Percentiles rank a stretch among this genome's conserved stretches.
Evolutionary conservation across 768 basidiomycete genomes (phyloP).

Genomic region (Suillus paluster): DNA sequence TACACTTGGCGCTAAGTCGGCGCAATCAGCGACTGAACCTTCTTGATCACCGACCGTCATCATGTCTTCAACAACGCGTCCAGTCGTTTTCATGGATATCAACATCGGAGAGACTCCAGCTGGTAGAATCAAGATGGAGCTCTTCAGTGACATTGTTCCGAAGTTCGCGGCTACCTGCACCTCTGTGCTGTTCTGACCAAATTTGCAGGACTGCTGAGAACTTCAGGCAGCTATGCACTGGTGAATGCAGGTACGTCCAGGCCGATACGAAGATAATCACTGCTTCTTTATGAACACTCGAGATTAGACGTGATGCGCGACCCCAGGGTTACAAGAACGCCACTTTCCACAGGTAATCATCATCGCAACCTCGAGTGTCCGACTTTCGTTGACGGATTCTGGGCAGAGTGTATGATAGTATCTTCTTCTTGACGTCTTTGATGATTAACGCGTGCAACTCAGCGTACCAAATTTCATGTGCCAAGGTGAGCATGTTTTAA

Average conservation of each 20-base stretch:
- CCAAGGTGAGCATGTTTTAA: conserved; percentile 60
- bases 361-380: neutral
- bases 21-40: neutral
- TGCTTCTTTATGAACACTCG: conserved; percentile 19
- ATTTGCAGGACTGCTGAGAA: conserved; percentile 89
- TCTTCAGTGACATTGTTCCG: conserved; percentile 94
- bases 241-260: conserved; percentile 80
- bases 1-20: neutral
- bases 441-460: conserved; percentile 14
- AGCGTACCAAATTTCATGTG: conserved; percentile 96
- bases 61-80: conserved; percentile 62
- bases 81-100: conserved; percentile 97
- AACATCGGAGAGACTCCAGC: conserved; percentile 96
- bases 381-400: conserved; percentile 15
- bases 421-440: conserved; percentile 6
- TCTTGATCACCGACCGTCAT: conserved; percentile 1
- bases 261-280: neutral
- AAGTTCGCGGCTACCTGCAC: conserved; percentile 58
- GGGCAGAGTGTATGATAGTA: conserved; percentile 66
- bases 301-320: conserved; percentile 56
- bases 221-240: conserved; percentile 95
- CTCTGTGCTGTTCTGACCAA: neutral
- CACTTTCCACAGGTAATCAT: conserved; percentile 85
- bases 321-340: conserved; percentile 92
- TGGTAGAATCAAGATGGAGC: conserved; percentile 95